Conservation (phyloP, 1,139 yeast species). For the Protomyces gravidus region DNA sequence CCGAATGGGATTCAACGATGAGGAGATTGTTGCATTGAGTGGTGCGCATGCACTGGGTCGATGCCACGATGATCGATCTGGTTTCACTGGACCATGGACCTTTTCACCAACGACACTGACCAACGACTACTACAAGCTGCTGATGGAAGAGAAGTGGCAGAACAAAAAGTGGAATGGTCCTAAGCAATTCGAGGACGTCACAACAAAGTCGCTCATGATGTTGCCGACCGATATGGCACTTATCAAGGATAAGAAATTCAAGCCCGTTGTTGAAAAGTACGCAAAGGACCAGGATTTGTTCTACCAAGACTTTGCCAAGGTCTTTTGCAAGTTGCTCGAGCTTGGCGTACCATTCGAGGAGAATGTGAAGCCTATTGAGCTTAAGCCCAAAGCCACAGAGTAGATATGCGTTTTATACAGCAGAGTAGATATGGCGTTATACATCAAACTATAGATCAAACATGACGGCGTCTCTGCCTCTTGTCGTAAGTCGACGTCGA, state of each 20-base stretch:
- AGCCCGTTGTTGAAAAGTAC: conserved; percentile 51
- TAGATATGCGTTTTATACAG: no score
- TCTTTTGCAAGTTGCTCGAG: conserved; percentile 55
- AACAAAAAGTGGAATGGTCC: conserved; percentile 46
- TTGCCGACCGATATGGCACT: conserved; percentile 61
- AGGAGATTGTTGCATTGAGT: conserved; percentile 58
- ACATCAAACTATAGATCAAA: conserved; percentile 23
- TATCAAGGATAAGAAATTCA: conserved; percentile 49
- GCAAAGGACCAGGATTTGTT: conserved; percentile 53
- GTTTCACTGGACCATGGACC: conserved; percentile 94
- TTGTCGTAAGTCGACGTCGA: conserved; percentile 49
- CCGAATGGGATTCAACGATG: conserved; percentile 61
- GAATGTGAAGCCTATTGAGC: conserved; percentile 6
- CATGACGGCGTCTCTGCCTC: conserved; percentile 42
- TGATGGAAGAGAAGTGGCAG: conserved; percentile 72
- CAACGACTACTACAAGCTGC: conserved; percentile 55
- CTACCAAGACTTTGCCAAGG: conserved; percentile 52
- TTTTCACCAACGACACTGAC: conserved; percentile 73
- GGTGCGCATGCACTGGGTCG: conserved; percentile 68
- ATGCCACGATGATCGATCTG: conserved; percentile 53
- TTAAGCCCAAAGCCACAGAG: conserved; percentile 6
- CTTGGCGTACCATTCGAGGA: conserved; percentile 46
- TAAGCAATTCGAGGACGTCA: conserved; percentile 68
- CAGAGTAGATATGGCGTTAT: background rate
- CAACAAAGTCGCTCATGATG: conserved; percentile 59